A percentile compares a stretch with the other conserved stretches of the same genome.
phyloP scores from a whole-genome alignment of 441 rosid genomes.

The Theobroma grandiflorum region DNA sequence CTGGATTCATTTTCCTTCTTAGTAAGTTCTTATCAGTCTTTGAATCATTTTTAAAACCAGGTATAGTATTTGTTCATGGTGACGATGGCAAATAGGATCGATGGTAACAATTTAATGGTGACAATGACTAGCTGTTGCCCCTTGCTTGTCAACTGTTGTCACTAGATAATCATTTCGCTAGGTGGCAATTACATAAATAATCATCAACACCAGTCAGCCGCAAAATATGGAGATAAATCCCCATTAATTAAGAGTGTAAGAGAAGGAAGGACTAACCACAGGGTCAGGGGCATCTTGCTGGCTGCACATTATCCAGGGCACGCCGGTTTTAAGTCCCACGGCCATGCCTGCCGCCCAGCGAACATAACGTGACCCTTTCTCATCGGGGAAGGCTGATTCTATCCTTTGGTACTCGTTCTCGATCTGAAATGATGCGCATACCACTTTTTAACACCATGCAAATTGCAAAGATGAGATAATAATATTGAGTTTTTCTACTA shows the following conservation, averaged over 20 bases:
- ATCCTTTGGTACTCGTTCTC: slow-evolving; percentile 83
- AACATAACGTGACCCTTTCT: slow-evolving; percentile 61
- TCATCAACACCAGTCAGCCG: not conserved
- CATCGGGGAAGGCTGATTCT: slow-evolving; percentile 51
- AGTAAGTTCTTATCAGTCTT: no score
- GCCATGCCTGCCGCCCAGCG: slow-evolving; percentile 84
- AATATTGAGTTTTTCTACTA: not conserved
- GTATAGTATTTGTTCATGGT: no score
- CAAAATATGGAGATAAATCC: no score
- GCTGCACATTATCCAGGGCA: slow-evolving; percentile 97
- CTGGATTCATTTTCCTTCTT: no score
- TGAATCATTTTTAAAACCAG: no score
- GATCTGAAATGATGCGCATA: slow-evolving; percentile 46
- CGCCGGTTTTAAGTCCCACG: slow-evolving; percentile 77
- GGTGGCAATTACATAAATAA: not conserved
- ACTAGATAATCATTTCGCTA: no score
- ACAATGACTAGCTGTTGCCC: not conserved
- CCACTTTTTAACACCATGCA: slow-evolving; percentile 20
- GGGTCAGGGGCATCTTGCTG: slow-evolving; percentile 90
- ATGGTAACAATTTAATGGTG: not conserved
- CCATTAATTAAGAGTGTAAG: not conserved
- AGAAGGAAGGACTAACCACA: slow-evolving; percentile 51
- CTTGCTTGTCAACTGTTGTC: not conserved
- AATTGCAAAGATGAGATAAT: not conserved
- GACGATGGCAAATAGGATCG: not conserved